phyloP scores from a whole-genome alignment of 305 asterid species.

The Andrographis paniculata region DNA sequence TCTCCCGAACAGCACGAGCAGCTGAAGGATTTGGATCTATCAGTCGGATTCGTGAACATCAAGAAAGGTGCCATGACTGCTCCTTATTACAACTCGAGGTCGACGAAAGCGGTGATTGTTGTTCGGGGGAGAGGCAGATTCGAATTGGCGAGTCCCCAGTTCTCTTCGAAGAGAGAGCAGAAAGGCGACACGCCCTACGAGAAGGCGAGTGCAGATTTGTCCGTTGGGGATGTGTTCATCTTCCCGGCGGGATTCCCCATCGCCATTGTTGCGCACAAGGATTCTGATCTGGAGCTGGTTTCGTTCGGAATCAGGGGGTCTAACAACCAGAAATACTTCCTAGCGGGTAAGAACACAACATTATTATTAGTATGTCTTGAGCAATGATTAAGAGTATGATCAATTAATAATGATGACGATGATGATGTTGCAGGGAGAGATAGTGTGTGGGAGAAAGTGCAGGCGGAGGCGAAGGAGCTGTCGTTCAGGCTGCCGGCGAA shows the following conservation, averaged over 20 bases:
- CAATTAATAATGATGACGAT: too few species aligned
- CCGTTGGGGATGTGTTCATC: neutral
- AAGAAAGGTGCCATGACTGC: slow-evolving; percentile 1
- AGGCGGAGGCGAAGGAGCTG: slow-evolving; percentile 1
- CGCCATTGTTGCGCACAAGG: neutral
- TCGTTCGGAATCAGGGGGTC: neutral
- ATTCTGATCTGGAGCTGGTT: neutral
- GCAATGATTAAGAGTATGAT: too few species aligned
- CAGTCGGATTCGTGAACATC: neutral
- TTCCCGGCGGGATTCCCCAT: neutral
- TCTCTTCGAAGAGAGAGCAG: too few species aligned
- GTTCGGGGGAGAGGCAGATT: neutral
- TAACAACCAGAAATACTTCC: neutral
- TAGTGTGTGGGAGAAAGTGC: neutral
- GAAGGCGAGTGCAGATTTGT: neutral
- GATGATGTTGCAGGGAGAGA: neutral
- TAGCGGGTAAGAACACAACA: neutral
- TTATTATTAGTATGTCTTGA: too few species aligned
- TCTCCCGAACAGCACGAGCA: neutral
- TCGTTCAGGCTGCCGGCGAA: neutral
- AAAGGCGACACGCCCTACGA: too few species aligned
- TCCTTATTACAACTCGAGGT: neutral
- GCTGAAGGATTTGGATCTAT: slow-evolving; percentile 5
- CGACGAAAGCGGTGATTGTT: neutral
- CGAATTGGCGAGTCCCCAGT: slow-evolving; percentile 2